Conservation (phyloP, 2,329 filamentous ascomycete species). For the Colletotrichum tropicicola region DNA sequence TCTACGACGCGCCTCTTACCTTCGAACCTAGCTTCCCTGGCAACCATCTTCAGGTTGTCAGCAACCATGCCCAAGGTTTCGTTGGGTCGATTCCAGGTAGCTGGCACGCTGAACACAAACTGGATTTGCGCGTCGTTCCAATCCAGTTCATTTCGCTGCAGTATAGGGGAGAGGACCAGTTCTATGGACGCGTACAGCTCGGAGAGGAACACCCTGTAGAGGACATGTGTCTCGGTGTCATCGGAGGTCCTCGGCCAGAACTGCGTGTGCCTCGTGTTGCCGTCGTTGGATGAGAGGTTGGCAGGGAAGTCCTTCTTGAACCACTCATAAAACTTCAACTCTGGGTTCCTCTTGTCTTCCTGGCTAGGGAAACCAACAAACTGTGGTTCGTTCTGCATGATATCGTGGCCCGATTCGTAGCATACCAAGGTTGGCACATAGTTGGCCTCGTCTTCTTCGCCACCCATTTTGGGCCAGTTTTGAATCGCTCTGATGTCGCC, state of each 20-base stretch:
- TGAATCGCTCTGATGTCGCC: not conserved
- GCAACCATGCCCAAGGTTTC: conserved; percentile 3
- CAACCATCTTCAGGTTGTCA: not conserved
- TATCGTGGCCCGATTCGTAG: not conserved
- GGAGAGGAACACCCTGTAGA: not conserved
- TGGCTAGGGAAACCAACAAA: not conserved
- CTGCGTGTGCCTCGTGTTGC: not conserved
- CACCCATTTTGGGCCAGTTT: not conserved
- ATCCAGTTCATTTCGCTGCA: not conserved
- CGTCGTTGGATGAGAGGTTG: not conserved
- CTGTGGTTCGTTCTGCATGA: not conserved
- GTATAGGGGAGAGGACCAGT: not conserved
- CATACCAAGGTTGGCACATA: not conserved
- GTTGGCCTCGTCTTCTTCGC: not conserved
- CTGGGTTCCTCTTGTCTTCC: not conserved
- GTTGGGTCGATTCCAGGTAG: not conserved
- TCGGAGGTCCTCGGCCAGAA: not conserved
- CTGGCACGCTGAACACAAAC: not conserved
- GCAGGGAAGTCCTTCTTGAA: not conserved
- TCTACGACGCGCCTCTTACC: not conserved
- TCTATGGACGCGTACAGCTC: not conserved
- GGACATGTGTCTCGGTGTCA: not conserved
- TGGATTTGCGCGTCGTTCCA: not conserved
- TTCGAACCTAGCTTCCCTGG: not conserved
- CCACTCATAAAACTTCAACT: not conserved